A percentile compares a stretch with the other conserved stretches of the same genome.
Conservation (phyloP, 2,329 filamentous ascomycete species). For the Ophiocordyceps unilateralis region DNA sequence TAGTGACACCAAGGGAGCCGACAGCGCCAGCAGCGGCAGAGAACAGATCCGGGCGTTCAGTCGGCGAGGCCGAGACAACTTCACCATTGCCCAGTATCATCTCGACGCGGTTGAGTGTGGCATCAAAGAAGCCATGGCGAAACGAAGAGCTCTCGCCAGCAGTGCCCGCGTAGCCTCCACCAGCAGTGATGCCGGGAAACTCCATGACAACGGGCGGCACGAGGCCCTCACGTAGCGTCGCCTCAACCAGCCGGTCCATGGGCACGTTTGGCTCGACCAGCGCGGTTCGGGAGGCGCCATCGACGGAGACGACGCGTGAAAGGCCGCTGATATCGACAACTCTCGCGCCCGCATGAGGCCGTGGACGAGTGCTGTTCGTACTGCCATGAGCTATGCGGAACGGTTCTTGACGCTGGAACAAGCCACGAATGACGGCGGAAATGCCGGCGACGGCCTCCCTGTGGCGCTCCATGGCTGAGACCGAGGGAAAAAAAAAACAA, state of each 20-base stretch:
- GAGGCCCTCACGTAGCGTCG: conserved; percentile 45
- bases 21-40: conserved; percentile 47
- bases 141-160: conserved; percentile 56
- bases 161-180: conserved; percentile 54
- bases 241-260: conserved; percentile 53
- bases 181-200: conserved; percentile 59
- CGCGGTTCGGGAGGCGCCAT: conserved; percentile 35
- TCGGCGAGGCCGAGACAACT: conserved; percentile 33
- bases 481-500: neutral
- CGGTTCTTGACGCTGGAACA: conserved; percentile 31
- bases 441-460: conserved; percentile 28
- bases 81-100: conserved; percentile 53
- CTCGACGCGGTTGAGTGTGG: conserved; percentile 44
- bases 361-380: conserved; percentile 54
- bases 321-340: conserved; percentile 48
- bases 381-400: conserved; percentile 66
- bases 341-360: conserved; percentile 12
- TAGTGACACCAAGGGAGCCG: conserved; percentile 51
- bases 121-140: conserved; percentile 54
- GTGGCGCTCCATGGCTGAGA: conserved; percentile 31
- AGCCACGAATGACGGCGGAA: conserved; percentile 26
- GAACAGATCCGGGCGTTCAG: conserved; percentile 38
- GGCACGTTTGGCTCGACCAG: conserved; percentile 61
- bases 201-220: conserved; percentile 61
- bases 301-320: conserved; percentile 44